Conservation (phyloP, 208 protist genomes). For the Phytomonas sp. region DNA sequence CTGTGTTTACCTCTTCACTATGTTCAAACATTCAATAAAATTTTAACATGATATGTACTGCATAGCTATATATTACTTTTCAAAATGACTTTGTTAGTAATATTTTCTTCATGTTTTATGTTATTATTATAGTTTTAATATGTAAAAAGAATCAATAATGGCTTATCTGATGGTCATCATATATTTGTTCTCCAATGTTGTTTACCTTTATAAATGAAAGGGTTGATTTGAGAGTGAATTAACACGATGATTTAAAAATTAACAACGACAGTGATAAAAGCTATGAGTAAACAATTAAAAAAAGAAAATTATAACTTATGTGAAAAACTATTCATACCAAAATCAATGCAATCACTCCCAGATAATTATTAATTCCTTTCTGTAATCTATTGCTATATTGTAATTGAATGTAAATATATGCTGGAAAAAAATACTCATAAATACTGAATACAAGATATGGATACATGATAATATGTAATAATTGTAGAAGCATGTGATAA, state of each 20-base stretch:
- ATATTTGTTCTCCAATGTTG: not conserved
- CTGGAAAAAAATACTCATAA: not conserved
- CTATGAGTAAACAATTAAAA: not conserved
- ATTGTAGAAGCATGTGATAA: not conserved
- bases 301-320: not conserved
- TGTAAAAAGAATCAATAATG: not conserved
- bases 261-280: not conserved
- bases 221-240: not conserved
- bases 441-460: not conserved
- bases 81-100: not conserved
- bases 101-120: not conserved
- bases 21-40: not conserved
- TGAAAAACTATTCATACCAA: not conserved
- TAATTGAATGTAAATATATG: not conserved
- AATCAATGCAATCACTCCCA: not conserved
- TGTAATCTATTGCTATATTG: not conserved
- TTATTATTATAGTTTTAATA: not conserved
- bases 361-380: not conserved
- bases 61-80: not conserved
- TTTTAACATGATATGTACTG: not conserved
- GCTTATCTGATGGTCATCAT: not conserved
- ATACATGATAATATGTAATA: not conserved
- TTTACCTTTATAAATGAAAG: not conserved
- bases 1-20: not conserved
- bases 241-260: not conserved